These are phyloP conservation scores for Penicillium roqueforti DNA, from an alignment of 495 filamentous ascomycete genomes.

Conservation along the genomic window DNA sequence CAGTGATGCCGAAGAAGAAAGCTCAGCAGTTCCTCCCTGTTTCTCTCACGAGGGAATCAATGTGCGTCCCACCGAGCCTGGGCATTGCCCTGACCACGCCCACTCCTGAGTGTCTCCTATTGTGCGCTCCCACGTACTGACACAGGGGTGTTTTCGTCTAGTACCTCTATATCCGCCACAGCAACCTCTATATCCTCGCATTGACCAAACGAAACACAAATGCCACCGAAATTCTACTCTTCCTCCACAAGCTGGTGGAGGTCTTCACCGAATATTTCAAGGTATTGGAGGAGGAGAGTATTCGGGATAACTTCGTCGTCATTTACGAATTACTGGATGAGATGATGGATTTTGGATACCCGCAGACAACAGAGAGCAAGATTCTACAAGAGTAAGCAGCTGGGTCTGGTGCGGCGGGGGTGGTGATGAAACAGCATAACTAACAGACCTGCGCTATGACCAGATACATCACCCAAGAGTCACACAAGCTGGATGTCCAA, in stretches of 20 bases:
- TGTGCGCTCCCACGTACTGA: slow-evolving; percentile 14
- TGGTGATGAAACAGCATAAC: slow-evolving; percentile 10
- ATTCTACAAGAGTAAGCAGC: slow-evolving; percentile 82
- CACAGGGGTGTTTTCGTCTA: slow-evolving; percentile 30
- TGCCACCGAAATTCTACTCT: slow-evolving; percentile 96
- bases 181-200: slow-evolving; percentile 98
- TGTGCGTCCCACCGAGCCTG: slow-evolving; percentile 48
- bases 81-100: slow-evolving; percentile 3
- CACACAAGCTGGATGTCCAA: slow-evolving; percentile 96
- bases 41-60: slow-evolving; percentile 99
- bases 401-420: background rate
- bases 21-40: slow-evolving; percentile 93
- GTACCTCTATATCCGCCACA: slow-evolving; percentile 99
- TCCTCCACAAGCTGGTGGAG: slow-evolving; percentile 97
- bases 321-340: slow-evolving; percentile 99
- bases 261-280: slow-evolving; percentile 99
- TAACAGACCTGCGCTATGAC: background rate
- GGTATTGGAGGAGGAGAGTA: slow-evolving; percentile 97
- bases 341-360: slow-evolving; percentile 99
- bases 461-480: slow-evolving; percentile 98
- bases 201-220: slow-evolving; percentile 98
- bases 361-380: slow-evolving; percentile 98
- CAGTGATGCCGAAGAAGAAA: slow-evolving; percentile 98
- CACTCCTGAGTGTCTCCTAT: slow-evolving; percentile 20
- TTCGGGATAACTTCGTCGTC: slow-evolving; percentile 98